Conservation (phyloP, 164 flowering plant genomes). For the Piper longum region DNA sequence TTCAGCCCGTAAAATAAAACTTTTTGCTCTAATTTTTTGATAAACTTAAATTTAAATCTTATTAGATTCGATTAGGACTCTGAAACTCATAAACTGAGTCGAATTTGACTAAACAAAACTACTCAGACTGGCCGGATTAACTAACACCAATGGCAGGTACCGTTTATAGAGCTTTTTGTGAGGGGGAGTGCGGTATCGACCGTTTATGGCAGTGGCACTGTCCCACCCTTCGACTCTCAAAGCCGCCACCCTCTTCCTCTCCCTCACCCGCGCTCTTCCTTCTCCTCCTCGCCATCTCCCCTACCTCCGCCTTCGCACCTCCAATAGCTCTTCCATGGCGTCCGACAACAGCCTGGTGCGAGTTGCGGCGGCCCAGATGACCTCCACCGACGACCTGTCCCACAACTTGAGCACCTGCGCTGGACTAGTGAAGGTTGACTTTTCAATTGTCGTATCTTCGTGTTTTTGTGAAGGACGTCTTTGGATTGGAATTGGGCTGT, state of each 20-base stretch:
- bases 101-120: no score
- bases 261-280: not conserved
- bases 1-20: no score
- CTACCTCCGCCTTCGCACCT: not conserved
- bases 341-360: conserved; percentile 21
- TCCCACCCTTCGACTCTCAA: not conserved
- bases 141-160: no score
- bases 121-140: no score
- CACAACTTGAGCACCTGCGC: conserved; percentile 72
- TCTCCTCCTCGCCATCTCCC: not conserved
- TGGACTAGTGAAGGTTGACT: conserved; percentile 57
- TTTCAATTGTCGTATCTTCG: not conserved
- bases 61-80: no score
- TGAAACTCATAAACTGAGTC: no score
- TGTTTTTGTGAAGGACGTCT: no score
- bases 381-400: conserved; percentile 68
- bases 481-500: not conserved
- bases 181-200: not conserved
- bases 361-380: conserved; percentile 92
- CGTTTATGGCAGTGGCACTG: not conserved
- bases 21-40: no score
- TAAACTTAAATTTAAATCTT: no score
- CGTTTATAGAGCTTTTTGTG: no score
- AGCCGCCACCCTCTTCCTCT: not conserved
- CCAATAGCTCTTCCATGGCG: conserved; percentile 5